phyloP scores from a whole-genome alignment of 1,284 basidiomycete species.

The Gomphus sp. region DNA sequence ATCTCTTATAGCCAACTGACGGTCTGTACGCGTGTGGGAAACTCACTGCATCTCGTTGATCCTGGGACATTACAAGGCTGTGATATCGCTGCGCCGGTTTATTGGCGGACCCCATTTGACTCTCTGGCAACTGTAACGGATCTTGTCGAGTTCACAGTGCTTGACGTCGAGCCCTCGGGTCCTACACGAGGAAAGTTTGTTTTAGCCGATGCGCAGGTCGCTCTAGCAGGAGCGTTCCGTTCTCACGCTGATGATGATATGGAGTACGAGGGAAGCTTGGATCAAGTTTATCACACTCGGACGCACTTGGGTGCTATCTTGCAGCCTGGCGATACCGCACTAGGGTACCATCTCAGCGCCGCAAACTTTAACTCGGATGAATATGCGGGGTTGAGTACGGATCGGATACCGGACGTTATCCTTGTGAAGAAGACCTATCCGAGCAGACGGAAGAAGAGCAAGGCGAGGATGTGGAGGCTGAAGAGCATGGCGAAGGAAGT shows the following conservation, averaged over 20 bases:
- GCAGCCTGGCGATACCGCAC: slow-evolving; percentile 89
- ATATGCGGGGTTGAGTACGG: slow-evolving; percentile 68
- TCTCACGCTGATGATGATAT: slow-evolving; percentile 35
- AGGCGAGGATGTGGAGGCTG: slow-evolving; percentile 81
- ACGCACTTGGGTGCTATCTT: slow-evolving; percentile 94
- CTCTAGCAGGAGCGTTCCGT: slow-evolving; percentile 71
- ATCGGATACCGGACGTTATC: slow-evolving; percentile 83
- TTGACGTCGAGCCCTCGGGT: slow-evolving; percentile 86
- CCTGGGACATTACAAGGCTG: slow-evolving; percentile 77
- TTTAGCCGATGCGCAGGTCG: slow-evolving; percentile 92
- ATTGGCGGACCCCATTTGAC: slow-evolving; percentile 88
- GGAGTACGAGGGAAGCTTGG: slow-evolving; percentile 37
- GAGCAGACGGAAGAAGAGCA: slow-evolving; percentile 86
- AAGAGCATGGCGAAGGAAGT: slow-evolving; percentile 92
- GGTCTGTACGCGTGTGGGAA: slow-evolving; percentile 86
- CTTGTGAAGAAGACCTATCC: slow-evolving; percentile 96
- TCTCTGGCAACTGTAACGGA: slow-evolving; percentile 77
- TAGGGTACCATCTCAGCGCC: slow-evolving; percentile 85
- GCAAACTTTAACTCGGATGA: slow-evolving; percentile 91
- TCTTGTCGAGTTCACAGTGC: slow-evolving; percentile 89
- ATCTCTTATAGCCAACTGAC: slow-evolving; percentile 53
- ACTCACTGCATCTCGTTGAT: slow-evolving; percentile 87
- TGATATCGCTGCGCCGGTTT: slow-evolving; percentile 76
- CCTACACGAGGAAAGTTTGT: slow-evolving; percentile 67
- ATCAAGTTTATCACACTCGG: slow-evolving; percentile 91